These are phyloP conservation scores for Fraxinus cuspidata DNA, from an alignment of 257 asterid genomes.

Conservation along the genomic window DNA sequence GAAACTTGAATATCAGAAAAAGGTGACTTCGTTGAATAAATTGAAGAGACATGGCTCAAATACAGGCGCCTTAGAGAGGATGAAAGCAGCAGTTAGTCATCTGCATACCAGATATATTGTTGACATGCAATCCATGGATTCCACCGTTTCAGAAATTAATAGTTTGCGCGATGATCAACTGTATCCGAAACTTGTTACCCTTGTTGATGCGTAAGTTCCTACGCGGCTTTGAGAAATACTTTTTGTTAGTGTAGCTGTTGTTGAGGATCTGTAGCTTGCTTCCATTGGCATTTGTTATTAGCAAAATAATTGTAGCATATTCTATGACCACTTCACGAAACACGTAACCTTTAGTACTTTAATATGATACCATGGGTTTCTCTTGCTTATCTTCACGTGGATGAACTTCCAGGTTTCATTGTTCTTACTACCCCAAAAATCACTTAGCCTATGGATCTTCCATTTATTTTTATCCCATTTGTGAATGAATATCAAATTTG, in stretches of 20 bases:
- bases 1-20: slow-evolving; percentile 87
- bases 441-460: neutral
- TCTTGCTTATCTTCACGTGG: neutral
- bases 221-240: slow-evolving; percentile 9
- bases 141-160: slow-evolving; percentile 91
- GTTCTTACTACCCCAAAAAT: neutral
- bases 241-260: slow-evolving; percentile 10
- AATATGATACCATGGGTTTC: neutral
- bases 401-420: neutral
- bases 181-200: slow-evolving; percentile 79
- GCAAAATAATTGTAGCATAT: neutral
- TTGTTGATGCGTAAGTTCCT: slow-evolving; percentile 85
- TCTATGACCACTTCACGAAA: neutral
- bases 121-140: slow-evolving; percentile 99
- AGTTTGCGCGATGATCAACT: slow-evolving; percentile 84
- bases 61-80: slow-evolving; percentile 75
- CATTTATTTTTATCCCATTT: neutral
- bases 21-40: slow-evolving; percentile 76
- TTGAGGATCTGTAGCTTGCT: neutral
- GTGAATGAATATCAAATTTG: neutral
- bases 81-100: slow-evolving; percentile 97
- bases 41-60: slow-evolving; percentile 77
- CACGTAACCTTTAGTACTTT: neutral
- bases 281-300: neutral
- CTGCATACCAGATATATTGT: slow-evolving; percentile 96